Base-by-base conservation (phyloP, 2,329 filamentous ascomycete genomes). In the Plectosphaerella sp. region DNA sequence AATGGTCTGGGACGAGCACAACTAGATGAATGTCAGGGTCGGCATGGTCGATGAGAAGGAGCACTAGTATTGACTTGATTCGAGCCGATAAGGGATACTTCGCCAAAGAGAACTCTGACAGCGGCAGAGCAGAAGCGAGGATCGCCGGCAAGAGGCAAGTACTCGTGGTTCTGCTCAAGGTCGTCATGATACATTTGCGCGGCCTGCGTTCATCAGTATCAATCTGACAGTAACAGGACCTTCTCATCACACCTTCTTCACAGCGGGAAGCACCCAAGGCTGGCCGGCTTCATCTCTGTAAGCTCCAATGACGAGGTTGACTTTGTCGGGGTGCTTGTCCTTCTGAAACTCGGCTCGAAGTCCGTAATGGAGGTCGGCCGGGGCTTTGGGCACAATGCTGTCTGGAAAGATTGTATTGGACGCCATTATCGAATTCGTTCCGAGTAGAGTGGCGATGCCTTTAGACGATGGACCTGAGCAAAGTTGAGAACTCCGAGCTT, bases 81-180 rank as follows among this genome's bases (percentile, higher is more conserved):
- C 9, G 5, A 5, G 9, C 8, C 37, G 52, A 91, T 93, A 41
- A 89, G 84, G 49, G 89, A 94, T 61, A 88, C 83, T 58, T 73
- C 71, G 59, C 94, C 92, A 33, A 97, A 80, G 54, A 97, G 88
- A 61, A 97, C 80, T 75, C 93, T 92, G 67, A 92, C 90, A 18
- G 94, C 92, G 66, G 94, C 94, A 61, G 83, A 80, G 54, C 91
- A 97, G 75, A 97, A 95, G 57, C 87, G 80, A 51, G 86, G 74
- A 54, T 97, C 80, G 65, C 94, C 94, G 57, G 91, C 88, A 68
- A 99, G 99, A 54, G 94, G 93, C 54, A 95, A 89, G 74, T 99
- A 99, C 80, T 99, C 94, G 78, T 99, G 93, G 77, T 99, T 96
- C 63, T 96, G 79, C 55, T 89, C 82, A 66, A 93, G 91, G 72